A percentile compares a stretch with the other conserved stretches of the same genome.
Evolutionary conservation across 2,329 filamentous ascomycete genomes (phyloP).

Genomic region (Cordyceps militaris): DNA sequence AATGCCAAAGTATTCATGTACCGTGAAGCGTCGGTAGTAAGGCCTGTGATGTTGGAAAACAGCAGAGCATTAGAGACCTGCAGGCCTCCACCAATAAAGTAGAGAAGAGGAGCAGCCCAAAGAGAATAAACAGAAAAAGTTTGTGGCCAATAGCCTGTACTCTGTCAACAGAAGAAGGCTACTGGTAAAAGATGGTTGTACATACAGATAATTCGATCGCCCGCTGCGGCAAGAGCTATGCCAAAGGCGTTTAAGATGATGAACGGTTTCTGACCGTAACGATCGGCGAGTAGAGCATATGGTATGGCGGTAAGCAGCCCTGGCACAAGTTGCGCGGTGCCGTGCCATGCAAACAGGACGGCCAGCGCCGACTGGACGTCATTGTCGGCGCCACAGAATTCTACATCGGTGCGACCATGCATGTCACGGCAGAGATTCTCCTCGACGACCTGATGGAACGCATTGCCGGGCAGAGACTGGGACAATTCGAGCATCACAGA

Average conservation of each 20-base stretch:
- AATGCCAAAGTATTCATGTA: not conserved
- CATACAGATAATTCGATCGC: not conserved
- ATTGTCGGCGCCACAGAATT: not conserved
- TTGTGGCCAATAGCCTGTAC: not conserved
- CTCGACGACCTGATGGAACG: not conserved
- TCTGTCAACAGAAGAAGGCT: not conserved
- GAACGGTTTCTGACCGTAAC: not conserved
- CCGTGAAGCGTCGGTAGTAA: not conserved
- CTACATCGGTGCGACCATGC: not conserved
- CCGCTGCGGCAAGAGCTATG: not conserved
- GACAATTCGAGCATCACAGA: not conserved
- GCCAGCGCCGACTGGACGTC: not conserved
- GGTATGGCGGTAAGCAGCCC: not conserved
- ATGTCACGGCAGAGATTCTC: conserved; percentile 1
- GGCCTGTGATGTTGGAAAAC: conserved; percentile 4
- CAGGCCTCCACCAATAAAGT: not conserved
- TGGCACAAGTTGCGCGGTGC: not conserved
- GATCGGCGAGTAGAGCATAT: not conserved
- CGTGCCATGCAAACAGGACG: not conserved
- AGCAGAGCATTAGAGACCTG: not conserved
- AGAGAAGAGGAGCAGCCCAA: not conserved
- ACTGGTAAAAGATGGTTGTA: not conserved
- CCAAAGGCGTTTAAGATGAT: not conserved
- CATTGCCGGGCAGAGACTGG: not conserved
- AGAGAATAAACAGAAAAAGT: not conserved